These are phyloP conservation scores for Podaxis pistillaris DNA, from an alignment of 768 basidiomycete genomes.

Conservation along the genomic window DNA sequence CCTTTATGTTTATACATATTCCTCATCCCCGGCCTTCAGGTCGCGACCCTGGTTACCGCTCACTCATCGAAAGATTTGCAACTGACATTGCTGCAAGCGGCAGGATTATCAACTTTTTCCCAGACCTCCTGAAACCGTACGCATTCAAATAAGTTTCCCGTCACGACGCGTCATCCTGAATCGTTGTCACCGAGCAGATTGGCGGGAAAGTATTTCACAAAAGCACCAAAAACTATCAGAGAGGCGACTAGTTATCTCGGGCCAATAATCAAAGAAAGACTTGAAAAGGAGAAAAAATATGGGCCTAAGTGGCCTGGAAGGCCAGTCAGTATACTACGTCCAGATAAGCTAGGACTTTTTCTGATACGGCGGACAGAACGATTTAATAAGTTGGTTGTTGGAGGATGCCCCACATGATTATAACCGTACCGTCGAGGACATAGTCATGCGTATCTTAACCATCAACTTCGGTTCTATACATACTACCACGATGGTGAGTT, in stretches of 20 bases:
- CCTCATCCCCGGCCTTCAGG: conserved; percentile 24
- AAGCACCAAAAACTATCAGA: conserved; percentile 12
- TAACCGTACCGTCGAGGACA: conserved; percentile 12
- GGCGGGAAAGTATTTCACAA: conserved; percentile 15
- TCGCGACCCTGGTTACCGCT: conserved; percentile 33
- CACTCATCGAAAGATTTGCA: conserved; percentile 25
- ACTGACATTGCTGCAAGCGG: conserved; percentile 19
- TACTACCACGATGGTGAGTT: conserved; percentile 35
- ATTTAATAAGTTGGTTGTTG: conserved; percentile 18
- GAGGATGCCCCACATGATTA: conserved; percentile 15
- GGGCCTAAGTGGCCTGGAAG: conserved; percentile 17
- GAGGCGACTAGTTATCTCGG: conserved; percentile 13
- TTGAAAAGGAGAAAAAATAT: conserved; percentile 14
- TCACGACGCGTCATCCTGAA: too few species aligned
- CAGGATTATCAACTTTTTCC: conserved; percentile 20
- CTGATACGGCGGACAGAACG: conserved; percentile 10
- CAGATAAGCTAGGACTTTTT: neutral
- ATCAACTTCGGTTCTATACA: conserved; percentile 42
- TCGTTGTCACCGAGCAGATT: neutral
- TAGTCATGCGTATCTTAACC: conserved; percentile 30
- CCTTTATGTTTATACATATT: neutral
- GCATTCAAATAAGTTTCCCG: neutral
- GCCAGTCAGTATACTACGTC: conserved; percentile 1
- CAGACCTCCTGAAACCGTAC: conserved; percentile 21
- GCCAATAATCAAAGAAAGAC: conserved; percentile 16